phyloP scores from a whole-genome alignment of 495 filamentous ascomycete genomes.

The Neurospora pannonica region DNA sequence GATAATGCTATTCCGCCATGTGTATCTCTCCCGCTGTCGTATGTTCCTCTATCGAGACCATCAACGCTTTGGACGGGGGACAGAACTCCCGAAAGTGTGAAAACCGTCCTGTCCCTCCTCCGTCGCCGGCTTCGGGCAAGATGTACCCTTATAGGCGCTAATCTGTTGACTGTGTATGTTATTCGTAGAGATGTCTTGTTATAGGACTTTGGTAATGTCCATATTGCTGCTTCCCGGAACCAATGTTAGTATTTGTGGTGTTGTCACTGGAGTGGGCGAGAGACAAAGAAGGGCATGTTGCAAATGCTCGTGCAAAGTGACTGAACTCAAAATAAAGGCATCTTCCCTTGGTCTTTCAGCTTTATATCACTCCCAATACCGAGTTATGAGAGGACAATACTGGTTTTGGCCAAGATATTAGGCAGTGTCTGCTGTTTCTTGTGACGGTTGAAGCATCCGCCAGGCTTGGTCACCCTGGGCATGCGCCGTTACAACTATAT shows the following conservation, averaged over 20 bases:
- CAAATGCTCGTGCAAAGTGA: background rate
- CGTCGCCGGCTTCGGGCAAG: background rate
- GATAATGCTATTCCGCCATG: background rate
- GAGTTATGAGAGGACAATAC: no score
- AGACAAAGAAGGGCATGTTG: background rate
- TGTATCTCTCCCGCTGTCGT: background rate
- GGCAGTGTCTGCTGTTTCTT: no score
- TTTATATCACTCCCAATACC: no score
- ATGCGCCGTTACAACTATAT: no score
- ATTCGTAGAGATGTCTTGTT: background rate
- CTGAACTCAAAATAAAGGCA: no score
- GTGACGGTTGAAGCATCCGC: no score
- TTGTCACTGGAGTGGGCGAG: background rate
- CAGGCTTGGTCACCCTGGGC: no score
- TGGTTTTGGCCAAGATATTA: no score
- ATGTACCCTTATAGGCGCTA: background rate
- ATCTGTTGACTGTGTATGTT: background rate
- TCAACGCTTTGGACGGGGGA: background rate
- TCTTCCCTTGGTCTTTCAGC: no score
- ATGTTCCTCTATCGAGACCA: background rate
- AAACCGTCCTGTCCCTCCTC: background rate
- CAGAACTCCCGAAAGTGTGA: background rate
- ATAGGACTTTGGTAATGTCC: background rate
- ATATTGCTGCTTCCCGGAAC: background rate
- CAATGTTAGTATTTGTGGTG: background rate